Base-by-base conservation (phyloP, 352 stramenopile species). In the Thalassiosira ordinaria region DNA sequence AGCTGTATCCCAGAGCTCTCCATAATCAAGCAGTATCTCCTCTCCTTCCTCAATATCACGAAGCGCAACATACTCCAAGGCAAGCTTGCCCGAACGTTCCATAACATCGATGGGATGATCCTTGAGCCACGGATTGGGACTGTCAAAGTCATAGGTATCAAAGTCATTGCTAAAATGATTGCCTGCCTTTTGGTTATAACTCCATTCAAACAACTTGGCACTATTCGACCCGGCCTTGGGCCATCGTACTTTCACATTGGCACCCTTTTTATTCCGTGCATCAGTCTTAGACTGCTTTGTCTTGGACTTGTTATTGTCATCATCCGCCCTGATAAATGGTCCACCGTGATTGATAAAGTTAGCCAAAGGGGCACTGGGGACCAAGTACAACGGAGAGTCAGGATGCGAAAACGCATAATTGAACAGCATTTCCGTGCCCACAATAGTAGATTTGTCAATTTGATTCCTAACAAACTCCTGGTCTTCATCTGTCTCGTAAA, bases 21-120 rank as follows among this genome's bases (percentile, higher is more conserved):
- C 79, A 69, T 90, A 91, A 55, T 90, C 83, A 1, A 91, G 35
- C 7, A 86, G 75, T 11, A 91, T 69, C 52, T 91, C 86, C 69
- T 91, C 86, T 13, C 68, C 72, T 22, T 82, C 44, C 14, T 77
- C 8, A 80, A 91, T 91, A 39, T 89, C 74, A 37, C 78, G 24
- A 9, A 86, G 35, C 0, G 86, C 80, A 18, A 83, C 71, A 41
- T 85, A 87, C 22, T 87, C 79, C 27, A 83, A 46, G 26, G 69
- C 59, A 24, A 91, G 31, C 41, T 71, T 83, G 16, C 75, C 75
- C 53, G 57, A 74, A 29, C 64, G 62, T 61, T 83, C 67, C 76
- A 80, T 74, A 5, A 84, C 76, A 63, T 83, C 75, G 62, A 83
- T 78, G 20, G 75, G 75, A 65, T 83, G 75, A n/a, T 78, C 68